Evolutionary conservation across 108 stramenopile species (phyloP).

Genomic region (Cyclotella kingstonii): DNA sequence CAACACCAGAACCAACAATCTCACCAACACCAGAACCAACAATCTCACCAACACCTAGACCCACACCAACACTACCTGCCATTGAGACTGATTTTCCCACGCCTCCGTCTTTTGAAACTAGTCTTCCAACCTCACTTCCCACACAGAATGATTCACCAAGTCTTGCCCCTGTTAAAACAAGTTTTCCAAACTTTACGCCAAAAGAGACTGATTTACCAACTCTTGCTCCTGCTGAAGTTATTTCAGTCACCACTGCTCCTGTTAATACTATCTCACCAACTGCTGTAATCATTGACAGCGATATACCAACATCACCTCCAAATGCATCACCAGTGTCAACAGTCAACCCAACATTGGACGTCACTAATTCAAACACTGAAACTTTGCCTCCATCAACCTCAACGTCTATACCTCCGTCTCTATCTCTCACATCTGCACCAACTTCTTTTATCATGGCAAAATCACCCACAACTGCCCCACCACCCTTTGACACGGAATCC

Average conservation of each 20-base stretch:
- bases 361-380: neutral
- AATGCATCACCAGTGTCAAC: neutral
- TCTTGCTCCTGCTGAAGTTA: neutral
- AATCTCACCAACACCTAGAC: neutral
- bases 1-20: neutral
- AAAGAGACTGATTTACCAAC: neutral
- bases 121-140: neutral
- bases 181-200: neutral
- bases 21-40: neutral
- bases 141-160: neutral
- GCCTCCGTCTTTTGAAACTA: neutral
- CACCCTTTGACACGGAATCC: neutral
- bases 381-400: neutral
- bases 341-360: neutral
- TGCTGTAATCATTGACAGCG: too few relatives aligned
- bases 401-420: neutral
- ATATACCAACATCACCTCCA: neutral
- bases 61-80: neutral
- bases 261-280: slow-evolving; percentile 5
- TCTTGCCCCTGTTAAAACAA: neutral
- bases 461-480: neutral
- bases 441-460: neutral
- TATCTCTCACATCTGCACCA: neutral
- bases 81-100: neutral
- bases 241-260: neutral